Evolutionary conservation across 1,284 basidiomycete species (phyloP), one percentile per base, ranked within the genome.

Genomic region (Anthracocystis walkeri): DNA sequence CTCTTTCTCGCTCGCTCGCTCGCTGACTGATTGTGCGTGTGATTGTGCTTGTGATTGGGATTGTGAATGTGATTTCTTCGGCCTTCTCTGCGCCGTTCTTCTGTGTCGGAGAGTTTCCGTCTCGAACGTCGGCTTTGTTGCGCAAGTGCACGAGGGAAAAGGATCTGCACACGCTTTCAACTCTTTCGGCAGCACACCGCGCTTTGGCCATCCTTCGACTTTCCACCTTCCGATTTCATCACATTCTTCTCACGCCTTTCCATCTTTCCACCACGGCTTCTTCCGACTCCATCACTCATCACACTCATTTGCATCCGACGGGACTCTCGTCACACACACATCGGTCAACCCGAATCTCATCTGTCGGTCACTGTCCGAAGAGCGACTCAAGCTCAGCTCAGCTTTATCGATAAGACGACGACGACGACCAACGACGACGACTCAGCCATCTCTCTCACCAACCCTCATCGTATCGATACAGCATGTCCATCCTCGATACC

Each of bases 401-500:
- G 46, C 35, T 38, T 38, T 16, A 38, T 38, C 35, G 12, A 38
- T 16, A 38, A 27, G 25, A 27, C 21, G 1, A 0, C 11, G 27
- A 16, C 38, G 31, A 33, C 45, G n/a, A 0, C 52, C n/a, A 54
- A 0, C 52, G 27, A 54, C 40, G 16, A 8, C 21, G 23, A 29
- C 35, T 20, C 21, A n/a, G 55, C 46, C 50, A 53, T 35, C 35
- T 23, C 8, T 7, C 27, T 50, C 21, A 55, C 23, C 64, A 35
- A n/a, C 20, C 42, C 12, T 25, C 21, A 29, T 46, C 14, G 25
- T 10, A 46, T 29, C 4, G 18, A 25, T 21, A 29, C 62, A 56
- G 10, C 45, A 75, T 78, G 75, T 29, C 67, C 7, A 61, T 75
- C 29, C 67, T 78, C 57, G 77, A 79, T 50, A 77, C 65, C 20